Evolutionary conservation across 1,139 yeast genomes (phyloP), one percentile per base, ranked within the genome.

Genomic region (Eremothecium coryli): DNA sequence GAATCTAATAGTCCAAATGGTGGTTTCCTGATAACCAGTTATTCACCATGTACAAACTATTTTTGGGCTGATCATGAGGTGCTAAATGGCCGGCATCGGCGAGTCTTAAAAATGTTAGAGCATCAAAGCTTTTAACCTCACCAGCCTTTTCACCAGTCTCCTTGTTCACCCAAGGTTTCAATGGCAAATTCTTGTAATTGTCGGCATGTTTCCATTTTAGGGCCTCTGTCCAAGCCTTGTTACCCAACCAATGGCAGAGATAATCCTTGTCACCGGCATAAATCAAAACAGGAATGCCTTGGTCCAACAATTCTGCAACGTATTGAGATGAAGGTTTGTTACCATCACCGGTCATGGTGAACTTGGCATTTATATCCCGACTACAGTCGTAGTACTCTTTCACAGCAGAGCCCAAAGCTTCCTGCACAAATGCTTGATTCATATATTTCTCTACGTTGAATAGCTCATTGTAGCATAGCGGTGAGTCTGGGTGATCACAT

Each of bases 221-320:
- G 40, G 62, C 67, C 50, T 80, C 68, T 24, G 82, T 64, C 93
- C 93, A 81, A 5, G 79, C 88, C 53, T 71, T 71, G 61, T 82
- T 82, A 38, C 94, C 94, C 48, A 84, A 68, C 93, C 94, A 84
- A 63, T 84, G 82, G 63, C 95, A 84, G 49, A 84, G 82, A 59
- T 73, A 84, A 60, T 82, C 94, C 62, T 82, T 81, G 59, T 82
- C 93, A 52, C 94, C 94, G 12, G 90, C 93, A 50, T 82, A 82
- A 41, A 82, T 69, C 51, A 82, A 70, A n/a, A 82, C 84, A 11
- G 93, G 93, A 33, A 82, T 57, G 4, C 68, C 73, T 40, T 64
- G 54, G 35, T 79, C 77, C 37, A 80, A 62, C 36, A 79, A 59
- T 40, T 71, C 72, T 2, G 74, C 65, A 15, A 81, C 73, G 38